Evolutionary conservation across 257 asterid species (phyloP).

Genomic region (Thymus mandschuricus): DNA sequence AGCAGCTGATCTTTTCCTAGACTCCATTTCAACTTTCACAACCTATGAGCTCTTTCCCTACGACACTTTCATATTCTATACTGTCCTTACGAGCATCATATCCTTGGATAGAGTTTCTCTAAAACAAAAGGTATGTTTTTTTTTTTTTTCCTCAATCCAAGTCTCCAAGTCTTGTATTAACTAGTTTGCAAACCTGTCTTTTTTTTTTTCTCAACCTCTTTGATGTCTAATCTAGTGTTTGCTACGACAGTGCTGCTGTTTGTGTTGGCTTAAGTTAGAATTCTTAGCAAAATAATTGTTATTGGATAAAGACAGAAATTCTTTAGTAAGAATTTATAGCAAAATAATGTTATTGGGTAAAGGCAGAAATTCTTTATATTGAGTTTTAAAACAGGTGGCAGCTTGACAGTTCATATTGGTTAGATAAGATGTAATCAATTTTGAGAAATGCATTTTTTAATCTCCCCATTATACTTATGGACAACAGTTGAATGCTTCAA

Average conservation of each 20-base stretch:
- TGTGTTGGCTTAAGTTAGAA: not conserved
- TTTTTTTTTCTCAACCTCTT: not conserved
- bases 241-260: not conserved
- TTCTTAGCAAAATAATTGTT: not conserved
- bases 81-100: constrained; percentile 87
- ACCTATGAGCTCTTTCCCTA: constrained; percentile 93
- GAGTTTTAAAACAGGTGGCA: not conserved
- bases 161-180: constrained; percentile 9
- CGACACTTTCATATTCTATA: constrained; percentile 86
- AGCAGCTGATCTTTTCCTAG: constrained; percentile 91
- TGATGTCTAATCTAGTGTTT: not conserved
- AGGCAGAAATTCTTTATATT: not conserved
- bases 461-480: not conserved
- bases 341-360: not conserved
- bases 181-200: not conserved
- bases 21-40: constrained; percentile 96
- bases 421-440: not conserved
- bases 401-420: not conserved
- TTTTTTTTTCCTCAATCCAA: not conserved
- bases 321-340: not conserved
- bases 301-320: not conserved
- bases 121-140: constrained; percentile 72
- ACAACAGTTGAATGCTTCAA: not conserved
- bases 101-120: constrained; percentile 88
- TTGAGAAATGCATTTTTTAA: not conserved